A percentile compares a stretch with the other conserved stretches of the same genome.
Evolutionary conservation across 768 basidiomycete genomes (phyloP).

Genomic region (Hysterangium stoloniferum): DNA sequence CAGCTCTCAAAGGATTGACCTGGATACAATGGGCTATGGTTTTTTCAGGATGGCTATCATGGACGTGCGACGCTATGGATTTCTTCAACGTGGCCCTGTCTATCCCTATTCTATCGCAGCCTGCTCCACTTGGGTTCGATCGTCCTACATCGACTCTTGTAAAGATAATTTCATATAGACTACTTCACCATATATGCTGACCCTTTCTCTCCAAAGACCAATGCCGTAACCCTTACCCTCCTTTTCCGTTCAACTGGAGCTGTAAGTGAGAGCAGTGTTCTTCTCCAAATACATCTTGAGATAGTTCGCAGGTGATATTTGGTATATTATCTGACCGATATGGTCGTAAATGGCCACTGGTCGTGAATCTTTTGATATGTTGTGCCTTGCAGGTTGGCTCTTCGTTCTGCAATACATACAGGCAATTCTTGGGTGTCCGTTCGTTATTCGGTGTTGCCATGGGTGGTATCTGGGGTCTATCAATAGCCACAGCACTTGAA

Average conservation of each 20-base stretch:
- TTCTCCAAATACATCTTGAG: background rate
- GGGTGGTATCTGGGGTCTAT: conserved; percentile 89
- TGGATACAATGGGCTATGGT: conserved; percentile 30
- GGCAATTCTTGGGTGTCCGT: conserved; percentile 73
- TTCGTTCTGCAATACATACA: conserved; percentile 72
- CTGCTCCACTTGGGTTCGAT: conserved; percentile 23
- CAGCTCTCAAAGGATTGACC: conserved; percentile 36
- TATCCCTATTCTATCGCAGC: conserved; percentile 20
- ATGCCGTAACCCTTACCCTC: conserved; percentile 84
- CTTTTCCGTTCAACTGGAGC: conserved; percentile 83
- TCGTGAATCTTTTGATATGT: conserved; percentile 66
- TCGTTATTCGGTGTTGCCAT: conserved; percentile 75
- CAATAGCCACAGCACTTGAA: conserved; percentile 77
- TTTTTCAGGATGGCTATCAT: conserved; percentile 62
- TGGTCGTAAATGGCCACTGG: conserved; percentile 91
- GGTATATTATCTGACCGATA: conserved; percentile 82
- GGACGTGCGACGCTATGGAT: conserved; percentile 83
- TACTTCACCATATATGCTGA: background rate
- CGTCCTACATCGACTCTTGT: conserved; percentile 45
- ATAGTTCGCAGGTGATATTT: conserved; percentile 46
- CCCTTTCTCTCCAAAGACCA: conserved; percentile 36
- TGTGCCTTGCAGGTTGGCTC: conserved; percentile 68
- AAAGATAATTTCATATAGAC: conserved; percentile 40
- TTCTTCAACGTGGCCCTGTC: conserved; percentile 60
- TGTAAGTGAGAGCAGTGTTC: conserved; percentile 27